Base-by-base conservation (phyloP, 352 stramenopile species). In the Phytophthora fragariaefolia region DNA sequence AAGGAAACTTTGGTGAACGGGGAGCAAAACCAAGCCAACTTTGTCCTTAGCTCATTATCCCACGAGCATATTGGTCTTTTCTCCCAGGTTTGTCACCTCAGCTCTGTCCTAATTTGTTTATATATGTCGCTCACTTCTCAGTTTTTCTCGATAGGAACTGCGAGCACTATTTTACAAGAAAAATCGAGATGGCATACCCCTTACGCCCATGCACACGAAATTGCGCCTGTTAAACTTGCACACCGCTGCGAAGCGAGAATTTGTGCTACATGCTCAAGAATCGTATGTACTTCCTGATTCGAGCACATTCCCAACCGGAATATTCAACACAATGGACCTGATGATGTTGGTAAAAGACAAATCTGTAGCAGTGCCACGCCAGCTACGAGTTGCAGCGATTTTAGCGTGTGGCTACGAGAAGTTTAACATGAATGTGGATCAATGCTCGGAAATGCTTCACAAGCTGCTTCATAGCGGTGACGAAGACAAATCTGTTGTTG, bases 1-100 rank as follows among this genome's bases (percentile, higher is more conserved):
- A 93, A 94, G 58, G 82, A 91, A 58, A 94, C 83, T 5, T 66
- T 96, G 12, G 73, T 91, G 0, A 82, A 80, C 36, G 86, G 86
- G 18, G 87, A 82, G 6, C 81, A 90, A 52, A 91, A 93, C 55
- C 88, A 94, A 85, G 86, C 91, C n/a, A 91, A 92, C 52, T 96
- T 92, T 42, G 87, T 94, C 4, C 68, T 96, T 24, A 94, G 85
- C 55, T 94, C 83, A 17, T 66, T 96, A 13, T 89, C 83, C 0
- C 79, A 89, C 18, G 70, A 85, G 32, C 87, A 96, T 54, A 90
- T 96, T 51, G 74, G 78, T 6, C 63, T 92, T 15, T 93, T 96
- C 58, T 73, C 85, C 8, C 79, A 87, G 56, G 87, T 93, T 17
- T 51, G 28, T 50, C 23, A 17, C 30, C 47, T 2, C 49, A 24